These are phyloP conservation scores for Lonicera japonica DNA, from an alignment of 129 eudicot species.

Conservation along the genomic window DNA sequence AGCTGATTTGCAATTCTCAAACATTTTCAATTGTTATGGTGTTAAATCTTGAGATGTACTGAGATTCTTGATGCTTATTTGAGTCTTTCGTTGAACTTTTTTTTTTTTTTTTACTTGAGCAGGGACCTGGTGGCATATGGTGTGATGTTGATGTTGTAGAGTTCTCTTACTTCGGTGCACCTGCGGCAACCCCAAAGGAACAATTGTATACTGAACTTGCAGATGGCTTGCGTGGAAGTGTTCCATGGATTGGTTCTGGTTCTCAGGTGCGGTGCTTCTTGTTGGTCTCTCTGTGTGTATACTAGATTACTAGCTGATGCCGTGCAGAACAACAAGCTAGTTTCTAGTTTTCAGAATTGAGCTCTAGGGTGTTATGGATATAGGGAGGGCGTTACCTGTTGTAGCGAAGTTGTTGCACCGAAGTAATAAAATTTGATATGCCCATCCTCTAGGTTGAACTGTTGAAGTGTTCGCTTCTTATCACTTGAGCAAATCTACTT, in stretches of 20 bases:
- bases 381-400: too few relatives aligned
- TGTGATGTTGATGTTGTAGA: slow-evolving; percentile 90
- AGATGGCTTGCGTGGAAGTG: slow-evolving; percentile 79
- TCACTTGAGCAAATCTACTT: too few relatives aligned
- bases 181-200: slow-evolving; percentile 69
- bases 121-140: slow-evolving; percentile 98
- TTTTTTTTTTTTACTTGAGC: slow-evolving; percentile 5
- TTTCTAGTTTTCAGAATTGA: too few relatives aligned
- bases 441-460: too few relatives aligned
- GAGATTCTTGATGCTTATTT: not conserved
- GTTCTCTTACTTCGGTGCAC: slow-evolving; percentile 71
- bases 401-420: too few relatives aligned
- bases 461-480: too few relatives aligned
- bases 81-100: not conserved
- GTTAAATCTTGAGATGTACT: not conserved
- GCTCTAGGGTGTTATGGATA: too few relatives aligned
- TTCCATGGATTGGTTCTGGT: slow-evolving; percentile 72
- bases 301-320: too few relatives aligned
- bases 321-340: too few relatives aligned
- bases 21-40: not conserved
- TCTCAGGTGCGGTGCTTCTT: slow-evolving; percentile 55
- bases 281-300: slow-evolving; percentile 1
- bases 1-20: too few relatives aligned
- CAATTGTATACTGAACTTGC: slow-evolving; percentile 60
- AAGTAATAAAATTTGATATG: too few relatives aligned